Evolutionary conservation across 192 early-diverging fungal species (phyloP), one percentile per base, ranked within the genome.

Genomic region (Podila minutissima): DNA sequence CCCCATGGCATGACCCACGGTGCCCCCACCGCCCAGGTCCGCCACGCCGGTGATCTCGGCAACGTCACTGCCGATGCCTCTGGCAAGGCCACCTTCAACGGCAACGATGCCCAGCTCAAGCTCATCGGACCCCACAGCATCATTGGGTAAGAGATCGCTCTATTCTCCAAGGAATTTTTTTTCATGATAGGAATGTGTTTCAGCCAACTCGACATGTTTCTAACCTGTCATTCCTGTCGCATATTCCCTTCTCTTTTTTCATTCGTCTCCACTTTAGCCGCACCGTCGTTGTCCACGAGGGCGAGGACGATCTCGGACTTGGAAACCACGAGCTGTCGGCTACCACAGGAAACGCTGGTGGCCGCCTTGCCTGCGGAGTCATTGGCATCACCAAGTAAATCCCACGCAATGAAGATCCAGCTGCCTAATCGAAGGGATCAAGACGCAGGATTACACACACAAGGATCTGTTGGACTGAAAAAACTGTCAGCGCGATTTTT

Each of bases 41-140:
- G 95, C 62, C 96, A 98, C 86, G 90, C 91, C 32, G 96, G 96
- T 72, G 96, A 98, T 84, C 90, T 98, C 63, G 96, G 96, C 74
- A 97, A 97, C 86, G 71, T 97, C 57, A 74, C 48, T 24, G 92
- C 88, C 28, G 75, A 83, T 17, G 74, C 74, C 15, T 67, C 89
- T 62, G 93, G 95, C 55, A 83, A 74, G 64, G 91, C 88, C 62
- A 77, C 78, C 46, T 60, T 88, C 37, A 84, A 86, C 49, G 74
- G 86, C 63, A 64, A 77, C 58, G 95, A 96, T 77, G 62, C 61
- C 19, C 88, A 90, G 69, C 73, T 97, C 78, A 88, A 89, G 64
- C 89, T 96, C 69, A 88, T 90, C 77, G 96, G 95, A 83, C 77
- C 75, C 49, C 85, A 90, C 85, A 89, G 88, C 71, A 86, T 96